Evolutionary conservation across 441 rosid species (phyloP).

Genomic region (Arabidopsis lyrata): DNA sequence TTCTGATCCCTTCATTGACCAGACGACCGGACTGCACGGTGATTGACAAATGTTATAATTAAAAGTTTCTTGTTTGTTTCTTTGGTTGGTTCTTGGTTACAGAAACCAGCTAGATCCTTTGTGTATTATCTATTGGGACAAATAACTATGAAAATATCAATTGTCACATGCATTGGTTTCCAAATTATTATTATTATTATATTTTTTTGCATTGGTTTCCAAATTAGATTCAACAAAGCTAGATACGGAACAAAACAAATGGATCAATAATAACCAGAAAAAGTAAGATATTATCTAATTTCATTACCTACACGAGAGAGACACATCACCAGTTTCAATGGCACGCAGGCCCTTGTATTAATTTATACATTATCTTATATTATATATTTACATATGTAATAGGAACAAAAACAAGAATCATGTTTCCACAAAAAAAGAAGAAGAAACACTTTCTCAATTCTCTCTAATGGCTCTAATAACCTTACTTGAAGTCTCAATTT

Average conservation of each 20-base stretch:
- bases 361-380: background rate
- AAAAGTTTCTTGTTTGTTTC: background rate
- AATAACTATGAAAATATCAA: background rate
- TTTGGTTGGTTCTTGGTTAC: background rate
- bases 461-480: slow-evolving; percentile 25
- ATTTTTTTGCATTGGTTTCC: background rate
- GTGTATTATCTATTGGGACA: background rate
- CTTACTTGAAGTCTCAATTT: slow-evolving; percentile 19
- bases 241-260: background rate
- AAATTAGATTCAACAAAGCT: background rate
- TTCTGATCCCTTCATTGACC: background rate
- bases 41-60: background rate
- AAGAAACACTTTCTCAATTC: background rate
- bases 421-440: background rate
- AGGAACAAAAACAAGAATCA: background rate
- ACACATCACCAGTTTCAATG: slow-evolving; percentile 6
- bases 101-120: background rate
- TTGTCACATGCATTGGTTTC: background rate
- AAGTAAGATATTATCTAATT: background rate
- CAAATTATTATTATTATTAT: background rate
- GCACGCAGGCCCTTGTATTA: background rate
- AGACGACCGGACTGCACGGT: background rate
- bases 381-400: background rate
- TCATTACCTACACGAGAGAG: background rate
- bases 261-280: background rate